Evolutionary conservation across 2,329 filamentous ascomycete genomes (phyloP).

Genomic region (Nemania sp.): DNA sequence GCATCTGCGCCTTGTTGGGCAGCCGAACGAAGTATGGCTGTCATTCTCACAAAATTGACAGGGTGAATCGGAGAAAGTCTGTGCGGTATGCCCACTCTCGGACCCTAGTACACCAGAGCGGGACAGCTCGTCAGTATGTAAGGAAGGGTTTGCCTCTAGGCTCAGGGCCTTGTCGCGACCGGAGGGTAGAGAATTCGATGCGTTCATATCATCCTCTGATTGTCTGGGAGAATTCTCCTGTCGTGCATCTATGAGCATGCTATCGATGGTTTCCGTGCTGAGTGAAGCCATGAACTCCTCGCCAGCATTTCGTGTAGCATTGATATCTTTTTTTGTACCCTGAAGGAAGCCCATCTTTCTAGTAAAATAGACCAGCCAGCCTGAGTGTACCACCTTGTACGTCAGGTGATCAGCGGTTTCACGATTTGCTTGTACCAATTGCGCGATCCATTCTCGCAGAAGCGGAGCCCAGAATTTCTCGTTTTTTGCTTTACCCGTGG

Average conservation of each 20-base stretch:
- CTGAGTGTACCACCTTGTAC: constrained; percentile 28
- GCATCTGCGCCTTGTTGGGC: constrained; percentile 56
- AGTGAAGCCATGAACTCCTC: constrained; percentile 22
- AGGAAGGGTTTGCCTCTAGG: constrained; percentile 55
- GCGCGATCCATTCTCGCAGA: constrained; percentile 13
- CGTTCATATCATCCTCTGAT: neutral
- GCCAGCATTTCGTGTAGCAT: constrained; percentile 16
- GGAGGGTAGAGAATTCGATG: neutral
- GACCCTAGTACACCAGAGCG: constrained; percentile 58
- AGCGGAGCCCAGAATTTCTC: constrained; percentile 16
- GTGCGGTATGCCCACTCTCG: constrained; percentile 49
- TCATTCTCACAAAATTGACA: constrained; percentile 54
- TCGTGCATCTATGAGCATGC: constrained; percentile 23
- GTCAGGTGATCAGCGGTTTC: constrained; percentile 22
- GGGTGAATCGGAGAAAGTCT: constrained; percentile 48
- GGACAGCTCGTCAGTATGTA: constrained; percentile 47
- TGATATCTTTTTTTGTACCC: constrained; percentile 26
- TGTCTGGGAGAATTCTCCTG: neutral
- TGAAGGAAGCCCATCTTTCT: constrained; percentile 27
- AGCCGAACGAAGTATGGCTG: constrained; percentile 54
- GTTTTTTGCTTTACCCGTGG: constrained; percentile 1
- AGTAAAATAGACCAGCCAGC: constrained; percentile 26
- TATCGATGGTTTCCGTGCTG: constrained; percentile 14
- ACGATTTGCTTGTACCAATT: constrained; percentile 25
- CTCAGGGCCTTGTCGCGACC: constrained; percentile 39